Evolutionary conservation across 2,329 filamentous ascomycete genomes (phyloP), one percentile per base, ranked within the genome.

Genomic region (Rugonectria rugulosa): DNA sequence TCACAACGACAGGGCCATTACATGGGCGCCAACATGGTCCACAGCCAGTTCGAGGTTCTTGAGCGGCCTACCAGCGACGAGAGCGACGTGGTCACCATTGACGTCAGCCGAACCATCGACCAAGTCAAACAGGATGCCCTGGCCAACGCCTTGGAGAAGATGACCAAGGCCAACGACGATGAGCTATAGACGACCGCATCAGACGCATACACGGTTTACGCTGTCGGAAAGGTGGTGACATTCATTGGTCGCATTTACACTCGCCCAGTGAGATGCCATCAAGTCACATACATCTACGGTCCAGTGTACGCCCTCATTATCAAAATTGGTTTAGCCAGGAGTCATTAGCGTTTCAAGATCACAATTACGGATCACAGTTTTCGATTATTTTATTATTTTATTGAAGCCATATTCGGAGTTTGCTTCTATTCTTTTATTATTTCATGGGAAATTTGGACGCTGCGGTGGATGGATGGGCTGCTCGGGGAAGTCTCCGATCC

Each of bases 1-100:
- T 81, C 82, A 27, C 79, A 82, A 32, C 85, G 95, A 64, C 77
- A 93, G 75, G 87, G 87, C 47, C 95, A 99, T 73, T 99, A 95
- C 76, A 97, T 99, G 93, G 94, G 95, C 67, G 89, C 91, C 65
- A 85, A 86, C 68, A 98, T 99, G 94, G 93, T 99, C 8, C 88
- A 90, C 68, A 96, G 92, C 75, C 95, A 99, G 72, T 89, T 98
- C 63, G 85, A 88, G 60, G 89, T 87, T 47, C 82, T 99, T n/a
- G 94, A 99, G 76, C 86, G 89, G 59, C 95, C 95, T 0, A 81
- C 81, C 46, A 74, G 77, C 40, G 85, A 91, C 51, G 90, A 92
- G 70, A 81, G 74, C 19, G 91, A 95, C 73, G 88, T 90, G 58
- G 81, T 92, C 59, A 85, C 79, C 50, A 79, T 94, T 55, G 88